Percentiles rank a stretch among this genome's conserved stretches.
Conservation (phyloP, 2,329 filamentous ascomycete species). For the Aspergillus brasiliensis region DNA sequence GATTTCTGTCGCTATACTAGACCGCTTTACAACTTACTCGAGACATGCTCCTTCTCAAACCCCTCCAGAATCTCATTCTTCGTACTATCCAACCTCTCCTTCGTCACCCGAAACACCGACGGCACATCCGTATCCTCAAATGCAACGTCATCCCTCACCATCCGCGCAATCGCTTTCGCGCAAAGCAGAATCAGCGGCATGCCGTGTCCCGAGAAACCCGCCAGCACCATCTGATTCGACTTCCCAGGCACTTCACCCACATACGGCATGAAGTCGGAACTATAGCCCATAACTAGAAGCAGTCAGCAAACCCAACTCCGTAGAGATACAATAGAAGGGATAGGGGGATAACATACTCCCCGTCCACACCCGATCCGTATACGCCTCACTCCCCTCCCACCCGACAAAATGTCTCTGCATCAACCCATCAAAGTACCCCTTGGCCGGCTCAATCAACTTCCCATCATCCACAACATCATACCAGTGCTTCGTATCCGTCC, state of each 20-base stretch:
- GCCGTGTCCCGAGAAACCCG: constrained; percentile 67
- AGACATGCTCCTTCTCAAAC: not conserved
- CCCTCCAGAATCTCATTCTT: constrained; percentile 6
- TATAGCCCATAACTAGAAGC: constrained; percentile 40
- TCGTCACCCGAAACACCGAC: not conserved
- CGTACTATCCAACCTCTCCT: not conserved
- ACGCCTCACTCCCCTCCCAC: constrained; percentile 38
- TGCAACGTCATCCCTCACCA: not conserved
- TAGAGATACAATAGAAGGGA: too few relatives aligned
- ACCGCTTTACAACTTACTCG: not conserved
- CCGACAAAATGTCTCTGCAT: constrained; percentile 40
- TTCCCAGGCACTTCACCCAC: constrained; percentile 53
- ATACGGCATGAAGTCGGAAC: constrained; percentile 53
- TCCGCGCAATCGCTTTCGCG: constrained; percentile 9
- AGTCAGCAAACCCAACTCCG: too few relatives aligned
- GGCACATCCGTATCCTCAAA: constrained; percentile 7
- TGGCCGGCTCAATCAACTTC: constrained; percentile 49
- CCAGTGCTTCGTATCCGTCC: constrained; percentile 44
- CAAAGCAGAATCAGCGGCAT: constrained; percentile 52
- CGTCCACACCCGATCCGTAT: constrained; percentile 36
- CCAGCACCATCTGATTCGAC: constrained; percentile 58
- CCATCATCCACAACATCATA: constrained; percentile 49
- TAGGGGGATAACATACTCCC: constrained; percentile 39
- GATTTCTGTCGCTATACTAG: too few relatives aligned
- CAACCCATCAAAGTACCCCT: constrained; percentile 42